Evolutionary conservation across 2,329 filamentous ascomycete genomes (phyloP), one percentile per base, ranked within the genome.

Genomic region (Taxawa tesnikishii): DNA sequence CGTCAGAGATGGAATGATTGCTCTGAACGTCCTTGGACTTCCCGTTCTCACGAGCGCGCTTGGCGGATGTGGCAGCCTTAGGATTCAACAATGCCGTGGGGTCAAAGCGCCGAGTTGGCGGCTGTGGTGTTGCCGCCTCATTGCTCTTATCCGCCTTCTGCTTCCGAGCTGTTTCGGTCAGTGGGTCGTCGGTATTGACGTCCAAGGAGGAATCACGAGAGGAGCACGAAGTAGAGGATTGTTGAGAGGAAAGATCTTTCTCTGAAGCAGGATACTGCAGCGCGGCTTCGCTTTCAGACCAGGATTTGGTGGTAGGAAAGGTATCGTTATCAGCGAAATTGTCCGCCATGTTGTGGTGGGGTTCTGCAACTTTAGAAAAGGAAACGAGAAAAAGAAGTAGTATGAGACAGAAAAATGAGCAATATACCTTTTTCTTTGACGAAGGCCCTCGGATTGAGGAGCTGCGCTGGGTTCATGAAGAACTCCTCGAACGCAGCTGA

Each of bases 381-480:
- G n/a, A n/a, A n/a, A 16, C 17, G 28, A 29, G 12, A 29, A 6
- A 15, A 15, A 17, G 34, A 37, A 19, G 12, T 18, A 26, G 29
- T 36, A 13, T 16, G 36, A 28, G 10, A 12, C 10, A 26, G 24
- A 17, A 24, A 27, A n/a, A 35, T 23, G 8, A 15, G 19, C 15
- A 17, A 27, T 26, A 25, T 28, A 33, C 28, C 29, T 27, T 23
- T 13, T 19, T 26, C 21, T 19, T 57, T 58, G 3, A 47, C 49
- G 32, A 47, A 54, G 3, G 48, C 53, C 35, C 53, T 56, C 5
- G 54, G 55, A 36, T 59, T 53, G 5, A 59, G 43, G 10, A 58
- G 43, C 29, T 49, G 47, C 3, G 47, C 47, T 7, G 51, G 48
- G 43, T 54, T 50, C 51, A 55, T 55, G 26, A 28, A n/a, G n/a